Percentiles rank a stretch among this genome's conserved stretches.
phyloP scores from a whole-genome alignment of 495 filamentous ascomycete species.

The Podospora sp. region DNA sequence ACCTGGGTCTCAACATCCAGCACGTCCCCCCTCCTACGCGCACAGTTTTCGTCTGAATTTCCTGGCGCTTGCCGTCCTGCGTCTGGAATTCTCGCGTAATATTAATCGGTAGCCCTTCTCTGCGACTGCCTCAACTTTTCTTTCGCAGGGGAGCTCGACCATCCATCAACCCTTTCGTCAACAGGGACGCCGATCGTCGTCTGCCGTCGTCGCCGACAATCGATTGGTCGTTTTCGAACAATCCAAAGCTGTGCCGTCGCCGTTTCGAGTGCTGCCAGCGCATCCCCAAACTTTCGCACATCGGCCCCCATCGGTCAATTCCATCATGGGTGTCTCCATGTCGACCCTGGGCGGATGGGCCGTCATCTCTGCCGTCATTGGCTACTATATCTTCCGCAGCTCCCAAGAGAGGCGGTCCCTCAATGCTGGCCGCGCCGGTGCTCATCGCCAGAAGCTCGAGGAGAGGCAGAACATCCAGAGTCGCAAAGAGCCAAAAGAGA shows the following conservation, averaged over 20 bases:
- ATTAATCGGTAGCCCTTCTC: slow-evolving; percentile 5
- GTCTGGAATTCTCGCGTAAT: slow-evolving; percentile 19
- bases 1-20: background rate
- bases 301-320: slow-evolving; percentile 3
- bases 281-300: background rate
- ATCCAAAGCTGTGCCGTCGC: slow-evolving; percentile 4
- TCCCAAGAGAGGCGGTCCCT: slow-evolving; percentile 15
- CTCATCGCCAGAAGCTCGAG: slow-evolving; percentile 34
- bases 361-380: slow-evolving; percentile 56
- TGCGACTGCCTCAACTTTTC: slow-evolving; percentile 1
- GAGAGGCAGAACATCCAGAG: slow-evolving; percentile 43
- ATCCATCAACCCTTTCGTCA: background rate
- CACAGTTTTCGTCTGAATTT: slow-evolving; percentile 3
- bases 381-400: slow-evolving; percentile 29
- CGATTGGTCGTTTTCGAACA: slow-evolving; percentile 3
- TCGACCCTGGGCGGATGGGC: slow-evolving; percentile 59
- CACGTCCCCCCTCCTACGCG: background rate
- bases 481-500: slow-evolving; percentile 39
- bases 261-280: background rate
- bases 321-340: slow-evolving; percentile 46
- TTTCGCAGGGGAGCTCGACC: background rate
- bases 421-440: slow-evolving; percentile 20
- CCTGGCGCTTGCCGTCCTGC: slow-evolving; percentile 5
- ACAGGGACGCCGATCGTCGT: too few species aligned
- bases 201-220: background rate